Percentiles rank a stretch among this genome's conserved stretches.
Evolutionary conservation across 257 asterid genomes (phyloP).

Genomic region (Asclepias syriaca): DNA sequence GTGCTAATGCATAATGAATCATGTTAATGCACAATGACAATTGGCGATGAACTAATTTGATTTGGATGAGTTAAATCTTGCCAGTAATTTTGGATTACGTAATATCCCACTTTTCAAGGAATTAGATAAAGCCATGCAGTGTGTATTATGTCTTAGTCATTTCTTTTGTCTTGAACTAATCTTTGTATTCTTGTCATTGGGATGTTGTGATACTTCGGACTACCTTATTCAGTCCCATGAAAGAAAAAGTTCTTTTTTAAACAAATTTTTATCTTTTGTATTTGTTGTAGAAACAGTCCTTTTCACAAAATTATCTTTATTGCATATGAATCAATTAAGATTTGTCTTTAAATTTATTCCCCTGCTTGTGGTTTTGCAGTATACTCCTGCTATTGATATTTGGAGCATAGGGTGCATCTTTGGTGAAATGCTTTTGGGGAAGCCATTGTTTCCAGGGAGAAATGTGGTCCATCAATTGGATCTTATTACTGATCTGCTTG

Average conservation of each 20-base stretch:
- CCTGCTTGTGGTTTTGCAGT: constrained; percentile 43
- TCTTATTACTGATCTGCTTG: constrained; percentile 86
- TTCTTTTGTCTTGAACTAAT: background rate
- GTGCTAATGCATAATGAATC: background rate
- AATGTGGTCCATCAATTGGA: constrained; percentile 91
- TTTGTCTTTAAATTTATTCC: background rate
- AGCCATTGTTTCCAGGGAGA: constrained; percentile 85
- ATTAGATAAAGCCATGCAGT: background rate
- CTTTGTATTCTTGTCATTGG: background rate
- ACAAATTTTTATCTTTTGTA: background rate
- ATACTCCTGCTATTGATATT: constrained; percentile 90
- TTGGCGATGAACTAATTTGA: background rate
- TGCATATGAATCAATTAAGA: background rate
- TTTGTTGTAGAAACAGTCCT: background rate
- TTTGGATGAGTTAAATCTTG: background rate
- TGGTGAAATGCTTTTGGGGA: constrained; percentile 82
- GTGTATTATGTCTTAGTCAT: background rate
- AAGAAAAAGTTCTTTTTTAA: background rate
- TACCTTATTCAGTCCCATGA: background rate
- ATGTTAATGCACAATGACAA: background rate
- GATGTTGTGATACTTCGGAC: background rate
- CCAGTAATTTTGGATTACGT: background rate
- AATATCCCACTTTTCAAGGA: background rate
- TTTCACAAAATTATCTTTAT: background rate
- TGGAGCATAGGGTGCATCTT: constrained; percentile 98